A percentile compares a stretch with the other conserved stretches of the same genome.
Evolutionary conservation across 1,284 basidiomycete species (phyloP).

Genomic region (Ustilago loliicola): DNA sequence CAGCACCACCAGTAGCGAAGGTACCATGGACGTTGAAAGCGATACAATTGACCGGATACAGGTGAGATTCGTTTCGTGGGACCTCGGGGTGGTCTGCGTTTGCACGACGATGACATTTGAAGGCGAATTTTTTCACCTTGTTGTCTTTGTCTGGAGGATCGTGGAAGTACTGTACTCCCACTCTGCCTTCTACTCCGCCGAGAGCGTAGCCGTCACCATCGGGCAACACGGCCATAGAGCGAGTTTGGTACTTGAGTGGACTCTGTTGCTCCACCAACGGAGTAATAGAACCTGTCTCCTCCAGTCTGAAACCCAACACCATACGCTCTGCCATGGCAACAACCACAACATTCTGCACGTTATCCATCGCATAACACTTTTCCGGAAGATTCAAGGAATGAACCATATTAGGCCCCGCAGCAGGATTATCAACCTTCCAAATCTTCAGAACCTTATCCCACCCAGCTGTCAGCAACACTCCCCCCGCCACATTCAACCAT

Average conservation of each 20-base stretch:
- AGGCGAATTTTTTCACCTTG: constrained; percentile 82
- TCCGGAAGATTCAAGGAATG: constrained; percentile 78
- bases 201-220: constrained; percentile 75
- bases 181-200: constrained; percentile 93
- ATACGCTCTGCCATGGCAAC: constrained; percentile 91
- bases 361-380: constrained; percentile 86
- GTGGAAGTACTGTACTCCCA: constrained; percentile 88
- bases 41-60: constrained; percentile 92
- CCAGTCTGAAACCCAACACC: constrained; percentile 87
- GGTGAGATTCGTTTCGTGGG: constrained; percentile 72
- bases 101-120: constrained; percentile 90
- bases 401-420: constrained; percentile 49
- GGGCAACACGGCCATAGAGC: constrained; percentile 71
- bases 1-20: constrained; percentile 87
- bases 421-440: constrained; percentile 62
- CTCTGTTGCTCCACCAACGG: constrained; percentile 55
- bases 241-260: constrained; percentile 87
- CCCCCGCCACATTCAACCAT: constrained; percentile 80
- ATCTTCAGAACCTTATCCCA: constrained; percentile 90
- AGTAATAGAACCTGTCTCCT: constrained; percentile 73
- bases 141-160: constrained; percentile 60
- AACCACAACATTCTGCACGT: constrained; percentile 86
- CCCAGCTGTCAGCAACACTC: constrained; percentile 84
- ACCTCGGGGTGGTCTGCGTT: constrained; percentile 76
- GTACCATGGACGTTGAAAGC: constrained; percentile 93